Conservation (phyloP, 768 basidiomycete species). For the Albatrellus ellisii region DNA sequence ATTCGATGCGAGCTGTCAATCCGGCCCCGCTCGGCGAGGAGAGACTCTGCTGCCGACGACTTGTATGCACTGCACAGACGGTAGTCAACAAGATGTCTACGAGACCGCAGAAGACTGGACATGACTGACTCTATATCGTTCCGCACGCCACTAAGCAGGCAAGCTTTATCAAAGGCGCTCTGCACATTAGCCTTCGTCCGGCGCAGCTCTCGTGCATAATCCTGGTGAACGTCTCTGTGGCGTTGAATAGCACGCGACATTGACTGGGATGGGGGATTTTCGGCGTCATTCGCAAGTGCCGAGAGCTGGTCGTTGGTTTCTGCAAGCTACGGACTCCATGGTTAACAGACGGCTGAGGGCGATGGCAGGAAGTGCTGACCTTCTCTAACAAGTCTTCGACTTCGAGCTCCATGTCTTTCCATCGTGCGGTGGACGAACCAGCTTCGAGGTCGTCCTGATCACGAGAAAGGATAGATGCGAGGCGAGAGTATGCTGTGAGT, state of each 20-base stretch:
- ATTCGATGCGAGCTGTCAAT: conserved; percentile 92
- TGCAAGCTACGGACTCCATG: conserved; percentile 42
- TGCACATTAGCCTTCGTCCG: conserved; percentile 86
- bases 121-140: conserved; percentile 85
- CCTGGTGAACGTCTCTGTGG: conserved; percentile 82
- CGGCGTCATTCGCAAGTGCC: conserved; percentile 50
- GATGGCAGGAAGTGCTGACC: conserved; percentile 29
- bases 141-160: conserved; percentile 78
- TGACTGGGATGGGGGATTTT: conserved; percentile 60
- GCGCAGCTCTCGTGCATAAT: conserved; percentile 72
- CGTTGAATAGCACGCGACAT: conserved; percentile 85
- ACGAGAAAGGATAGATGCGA: conserved; percentile 55
- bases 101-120: neutral
- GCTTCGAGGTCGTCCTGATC: conserved; percentile 47
- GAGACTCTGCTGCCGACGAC: conserved; percentile 73
- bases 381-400: conserved; percentile 79
- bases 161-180: conserved; percentile 74
- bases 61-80: conserved; percentile 63
- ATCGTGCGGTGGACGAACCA: conserved; percentile 48
- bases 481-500: conserved; percentile 79
- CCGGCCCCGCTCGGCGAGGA: conserved; percentile 76
- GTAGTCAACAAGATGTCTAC: neutral
- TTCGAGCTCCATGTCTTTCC: conserved; percentile 77
- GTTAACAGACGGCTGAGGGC: conserved; percentile 10
- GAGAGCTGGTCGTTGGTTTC: conserved; percentile 79